phyloP scores from a whole-genome alignment of 441 rosid species.

The Adansonia gregorii region DNA sequence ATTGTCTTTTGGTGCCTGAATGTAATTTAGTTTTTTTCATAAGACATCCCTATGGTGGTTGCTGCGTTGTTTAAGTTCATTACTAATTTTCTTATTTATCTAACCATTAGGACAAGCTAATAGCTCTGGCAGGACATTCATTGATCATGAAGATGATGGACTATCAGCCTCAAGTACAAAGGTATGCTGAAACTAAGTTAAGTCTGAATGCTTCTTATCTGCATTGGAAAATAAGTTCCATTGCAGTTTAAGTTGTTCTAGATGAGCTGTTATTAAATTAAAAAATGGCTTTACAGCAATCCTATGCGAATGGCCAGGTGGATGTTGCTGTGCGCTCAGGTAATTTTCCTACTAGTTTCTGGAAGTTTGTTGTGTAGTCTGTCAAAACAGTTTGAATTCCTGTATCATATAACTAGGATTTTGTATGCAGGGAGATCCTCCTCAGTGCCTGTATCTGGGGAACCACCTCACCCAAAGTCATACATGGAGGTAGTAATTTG shows the following conservation, averaged over 20 bases:
- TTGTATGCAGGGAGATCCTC: conserved; percentile 65
- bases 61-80: not conserved
- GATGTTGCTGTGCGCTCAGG: conserved; percentile 67
- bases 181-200: conserved; percentile 49
- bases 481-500: conserved; percentile 70
- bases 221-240: conserved; percentile 21
- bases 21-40: not conserved
- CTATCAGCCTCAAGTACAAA: conserved; percentile 41
- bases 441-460: conserved; percentile 57
- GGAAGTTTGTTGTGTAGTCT: conserved; percentile 17
- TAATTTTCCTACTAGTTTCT: conserved; percentile 30
- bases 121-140: conserved; percentile 41
- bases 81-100: conserved; percentile 21
- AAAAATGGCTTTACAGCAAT: conserved; percentile 46
- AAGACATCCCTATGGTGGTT: not conserved
- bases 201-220: conserved; percentile 22
- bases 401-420: conserved; percentile 24
- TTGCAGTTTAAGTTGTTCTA: conserved; percentile 23
- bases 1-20: conserved; percentile 2
- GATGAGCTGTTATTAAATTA: conserved; percentile 24
- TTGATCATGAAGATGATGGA: conserved; percentile 55
- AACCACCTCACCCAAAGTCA: conserved; percentile 90
- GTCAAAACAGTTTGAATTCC: conserved; percentile 25
- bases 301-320: conserved; percentile 60
- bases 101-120: conserved; percentile 54